Percentiles rank a stretch among this genome's conserved stretches.
Evolutionary conservation across 441 rosid species (phyloP).

Genomic region (Erodium chrysanthum): DNA sequence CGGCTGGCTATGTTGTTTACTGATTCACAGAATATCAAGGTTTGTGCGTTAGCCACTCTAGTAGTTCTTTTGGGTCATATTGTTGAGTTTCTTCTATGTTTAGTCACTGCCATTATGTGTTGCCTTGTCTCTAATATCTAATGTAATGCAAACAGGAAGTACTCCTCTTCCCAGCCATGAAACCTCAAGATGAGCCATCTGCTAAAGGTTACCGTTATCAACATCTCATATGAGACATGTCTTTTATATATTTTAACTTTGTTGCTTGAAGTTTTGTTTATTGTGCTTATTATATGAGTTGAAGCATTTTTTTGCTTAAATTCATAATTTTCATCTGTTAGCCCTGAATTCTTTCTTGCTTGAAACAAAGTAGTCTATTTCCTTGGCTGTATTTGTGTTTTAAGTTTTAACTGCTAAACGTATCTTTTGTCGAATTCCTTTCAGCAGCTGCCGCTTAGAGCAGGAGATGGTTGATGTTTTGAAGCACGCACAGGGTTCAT

Average conservation of each 20-base stretch:
- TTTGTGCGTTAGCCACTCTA: constrained; percentile 4
- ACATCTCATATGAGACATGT: background rate
- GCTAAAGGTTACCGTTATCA: constrained; percentile 32
- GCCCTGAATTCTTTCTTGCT: no score
- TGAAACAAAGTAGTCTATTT: no score
- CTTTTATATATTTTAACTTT: no score
- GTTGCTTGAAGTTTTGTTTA: background rate
- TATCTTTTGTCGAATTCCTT: background rate
- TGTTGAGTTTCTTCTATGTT: no score
- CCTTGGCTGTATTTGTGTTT: no score
- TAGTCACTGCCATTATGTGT: no score
- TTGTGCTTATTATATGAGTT: background rate
- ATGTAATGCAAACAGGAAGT: constrained; percentile 46
- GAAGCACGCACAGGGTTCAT: background rate
- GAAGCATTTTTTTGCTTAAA: background rate
- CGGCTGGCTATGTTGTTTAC: constrained; percentile 67
- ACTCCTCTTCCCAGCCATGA: constrained; percentile 62
- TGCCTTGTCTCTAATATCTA: constrained; percentile 3
- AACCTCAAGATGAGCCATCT: constrained; percentile 63
- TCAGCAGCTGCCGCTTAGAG: background rate
- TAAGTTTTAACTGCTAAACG: background rate
- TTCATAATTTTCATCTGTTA: no score
- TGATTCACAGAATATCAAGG: constrained; percentile 90
- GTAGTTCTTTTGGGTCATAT: background rate
- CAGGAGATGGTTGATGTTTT: background rate